A percentile compares a stretch with the other conserved stretches of the same genome.
These are phyloP conservation scores for Sugiyamaella qingdaonensis DNA, from an alignment of 805 yeast species.

Conservation along the genomic window DNA sequence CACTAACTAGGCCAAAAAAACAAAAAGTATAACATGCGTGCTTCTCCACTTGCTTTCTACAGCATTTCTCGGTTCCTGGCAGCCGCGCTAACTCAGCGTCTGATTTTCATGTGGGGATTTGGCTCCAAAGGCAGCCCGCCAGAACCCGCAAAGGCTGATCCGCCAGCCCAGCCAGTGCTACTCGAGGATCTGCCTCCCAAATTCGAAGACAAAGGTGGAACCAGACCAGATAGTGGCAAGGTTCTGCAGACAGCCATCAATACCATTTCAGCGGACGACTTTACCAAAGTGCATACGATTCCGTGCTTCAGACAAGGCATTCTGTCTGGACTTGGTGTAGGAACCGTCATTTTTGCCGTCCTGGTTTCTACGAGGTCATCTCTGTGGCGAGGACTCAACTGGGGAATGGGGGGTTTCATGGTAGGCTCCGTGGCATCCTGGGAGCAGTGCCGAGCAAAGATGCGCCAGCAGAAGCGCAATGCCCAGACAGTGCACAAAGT, in stretches of 20 bases:
- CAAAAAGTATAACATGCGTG: not conserved
- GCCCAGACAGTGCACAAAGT: slow-evolving; percentile 58
- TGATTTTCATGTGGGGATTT: slow-evolving; percentile 28
- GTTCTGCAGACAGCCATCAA: slow-evolving; percentile 21
- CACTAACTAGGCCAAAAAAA: no score
- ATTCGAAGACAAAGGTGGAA: slow-evolving; percentile 26
- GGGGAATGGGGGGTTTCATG: slow-evolving; percentile 78
- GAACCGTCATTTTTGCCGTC: slow-evolving; percentile 29
- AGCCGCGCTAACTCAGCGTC: not conserved
- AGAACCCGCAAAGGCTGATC: not conserved
- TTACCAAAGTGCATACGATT: slow-evolving; percentile 29
- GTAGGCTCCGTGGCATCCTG: slow-evolving; percentile 80
- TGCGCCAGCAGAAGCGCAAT: slow-evolving; percentile 61
- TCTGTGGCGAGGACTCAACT: slow-evolving; percentile 55
- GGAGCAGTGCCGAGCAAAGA: slow-evolving; percentile 82
- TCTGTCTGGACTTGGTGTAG: slow-evolving; percentile 34
- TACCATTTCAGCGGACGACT: slow-evolving; percentile 29
- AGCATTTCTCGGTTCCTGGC: no score
- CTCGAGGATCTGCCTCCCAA: slow-evolving; percentile 33
- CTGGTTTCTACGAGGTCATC: slow-evolving; percentile 26
- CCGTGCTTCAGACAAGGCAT: slow-evolving; percentile 38
- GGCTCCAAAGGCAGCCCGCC: not conserved
- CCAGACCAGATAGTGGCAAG: slow-evolving; percentile 14
- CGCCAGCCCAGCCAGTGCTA: not conserved
- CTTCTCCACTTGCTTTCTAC: not conserved